These are phyloP conservation scores for Tulasnella sp. DNA, from an alignment of 768 basidiomycete species.

Conservation along the genomic window DNA sequence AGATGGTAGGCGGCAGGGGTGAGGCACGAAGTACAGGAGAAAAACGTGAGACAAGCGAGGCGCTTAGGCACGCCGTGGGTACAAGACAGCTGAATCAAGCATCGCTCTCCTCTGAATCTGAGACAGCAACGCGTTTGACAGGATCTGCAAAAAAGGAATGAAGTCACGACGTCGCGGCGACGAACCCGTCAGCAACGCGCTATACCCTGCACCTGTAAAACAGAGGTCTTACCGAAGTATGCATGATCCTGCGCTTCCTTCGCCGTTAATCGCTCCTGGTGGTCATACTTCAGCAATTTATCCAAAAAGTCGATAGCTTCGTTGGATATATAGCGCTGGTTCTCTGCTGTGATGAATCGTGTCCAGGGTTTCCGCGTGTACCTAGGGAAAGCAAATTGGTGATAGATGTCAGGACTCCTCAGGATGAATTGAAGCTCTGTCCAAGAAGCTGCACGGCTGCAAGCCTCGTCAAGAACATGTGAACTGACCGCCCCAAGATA, in stretches of 20 bases:
- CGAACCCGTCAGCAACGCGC: no score
- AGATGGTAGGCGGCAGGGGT: neutral
- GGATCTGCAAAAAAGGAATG: conserved; percentile 12
- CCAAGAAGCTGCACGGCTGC: no score
- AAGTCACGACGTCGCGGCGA: neutral
- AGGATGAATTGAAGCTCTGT: no score
- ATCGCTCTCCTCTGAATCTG: conserved; percentile 14
- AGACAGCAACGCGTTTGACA: conserved; percentile 15
- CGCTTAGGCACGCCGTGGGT: neutral
- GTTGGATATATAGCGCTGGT: conserved; percentile 45
- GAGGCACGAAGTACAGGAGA: neutral
- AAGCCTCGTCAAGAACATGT: no score
- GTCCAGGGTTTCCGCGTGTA: conserved; percentile 59
- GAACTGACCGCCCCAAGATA: conserved; percentile 38
- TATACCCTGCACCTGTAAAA: neutral
- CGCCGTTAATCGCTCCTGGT: conserved; percentile 56
- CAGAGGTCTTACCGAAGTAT: conserved; percentile 44
- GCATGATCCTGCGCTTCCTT: conserved; percentile 55
- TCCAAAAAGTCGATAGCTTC: conserved; percentile 61
- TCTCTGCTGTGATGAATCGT: conserved; percentile 47
- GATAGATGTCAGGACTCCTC: neutral
- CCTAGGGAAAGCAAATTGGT: conserved; percentile 24
- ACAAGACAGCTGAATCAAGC: conserved; percentile 1
- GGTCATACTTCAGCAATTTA: conserved; percentile 57
- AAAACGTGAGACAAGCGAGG: neutral